phyloP scores from a whole-genome alignment of 805 yeast genomes.

The Candida sonorensis region DNA sequence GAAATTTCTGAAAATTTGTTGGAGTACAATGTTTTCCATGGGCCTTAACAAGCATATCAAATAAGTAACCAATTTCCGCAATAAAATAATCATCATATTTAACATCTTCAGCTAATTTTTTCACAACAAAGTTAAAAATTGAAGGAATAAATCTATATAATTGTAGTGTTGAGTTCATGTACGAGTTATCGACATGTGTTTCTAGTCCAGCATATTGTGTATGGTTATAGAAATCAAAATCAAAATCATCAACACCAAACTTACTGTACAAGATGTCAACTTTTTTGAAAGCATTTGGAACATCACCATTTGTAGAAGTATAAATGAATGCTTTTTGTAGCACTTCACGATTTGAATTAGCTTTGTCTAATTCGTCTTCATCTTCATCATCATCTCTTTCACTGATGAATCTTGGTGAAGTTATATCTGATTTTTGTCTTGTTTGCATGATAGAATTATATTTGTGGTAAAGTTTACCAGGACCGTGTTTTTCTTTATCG shows the following conservation, averaged over 20 bases:
- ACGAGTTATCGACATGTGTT: constrained; percentile 73
- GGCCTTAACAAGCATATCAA: constrained; percentile 86
- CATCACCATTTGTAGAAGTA: constrained; percentile 29
- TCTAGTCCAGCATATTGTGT: constrained; percentile 82
- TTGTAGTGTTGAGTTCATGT: constrained; percentile 73
- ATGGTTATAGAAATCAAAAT: constrained; percentile 75
- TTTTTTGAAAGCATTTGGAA: constrained; percentile 72
- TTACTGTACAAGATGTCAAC: constrained; percentile 75
- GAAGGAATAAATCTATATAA: constrained; percentile 72
- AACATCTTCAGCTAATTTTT: constrained; percentile 47
- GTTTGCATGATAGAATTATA: constrained; percentile 33
- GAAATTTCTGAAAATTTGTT: constrained; percentile 60
- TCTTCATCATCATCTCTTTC: constrained; percentile 38
- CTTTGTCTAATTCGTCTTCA: constrained; percentile 21
- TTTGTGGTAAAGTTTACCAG: constrained; percentile 40
- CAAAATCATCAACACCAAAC: constrained; percentile 93
- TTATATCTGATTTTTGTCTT: constrained; percentile 19
- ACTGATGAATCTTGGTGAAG: constrained; percentile 52
- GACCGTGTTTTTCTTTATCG: constrained; percentile 50
- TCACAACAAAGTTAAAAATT: constrained; percentile 57
- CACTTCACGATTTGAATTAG: constrained; percentile 11
- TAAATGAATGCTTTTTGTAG: constrained; percentile 24
- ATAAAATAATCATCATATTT: constrained; percentile 45
- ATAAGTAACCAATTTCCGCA: constrained; percentile 80
- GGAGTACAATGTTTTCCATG: constrained; percentile 74